Evolutionary conservation across 495 filamentous ascomycete species (phyloP).

Genomic region (Xylaria venustula): DNA sequence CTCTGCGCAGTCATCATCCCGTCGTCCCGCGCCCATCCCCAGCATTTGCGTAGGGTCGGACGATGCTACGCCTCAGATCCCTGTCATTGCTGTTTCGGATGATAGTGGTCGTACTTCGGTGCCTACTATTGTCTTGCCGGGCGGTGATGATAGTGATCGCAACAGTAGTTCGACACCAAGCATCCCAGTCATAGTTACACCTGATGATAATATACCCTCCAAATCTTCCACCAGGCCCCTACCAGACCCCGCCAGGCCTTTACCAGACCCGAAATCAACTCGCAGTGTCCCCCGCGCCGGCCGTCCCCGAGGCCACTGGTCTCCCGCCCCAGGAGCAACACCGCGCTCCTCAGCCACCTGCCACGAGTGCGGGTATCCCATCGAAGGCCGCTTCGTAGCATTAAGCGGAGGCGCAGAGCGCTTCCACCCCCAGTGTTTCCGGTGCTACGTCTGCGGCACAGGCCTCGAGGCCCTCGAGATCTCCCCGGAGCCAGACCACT

Average conservation of each 20-base stretch:
- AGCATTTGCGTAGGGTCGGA: slow-evolving; percentile 41
- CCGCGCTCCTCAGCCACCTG: slow-evolving; percentile 76
- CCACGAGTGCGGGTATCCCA: slow-evolving; percentile 76
- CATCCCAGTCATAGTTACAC: slow-evolving; percentile 46
- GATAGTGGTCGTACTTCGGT: slow-evolving; percentile 25
- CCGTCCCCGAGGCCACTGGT: slow-evolving; percentile 46
- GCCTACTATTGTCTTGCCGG: slow-evolving; percentile 47
- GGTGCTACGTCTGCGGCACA: slow-evolving; percentile 84
- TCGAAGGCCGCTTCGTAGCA: slow-evolving; percentile 86
- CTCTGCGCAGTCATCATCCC: slow-evolving; percentile 27
- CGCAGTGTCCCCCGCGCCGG: slow-evolving; percentile 33
- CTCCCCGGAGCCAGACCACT: slow-evolving; percentile 79
- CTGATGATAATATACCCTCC: slow-evolving; percentile 35
- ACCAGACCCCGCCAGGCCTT: slow-evolving; percentile 40
- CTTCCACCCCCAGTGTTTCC: slow-evolving; percentile 93
- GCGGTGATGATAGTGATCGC: slow-evolving; percentile 36
- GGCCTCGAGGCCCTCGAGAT: slow-evolving; percentile 92
- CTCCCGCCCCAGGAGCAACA: slow-evolving; percentile 39
- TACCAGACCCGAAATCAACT: slow-evolving; percentile 38
- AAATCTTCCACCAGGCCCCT: slow-evolving; percentile 38
- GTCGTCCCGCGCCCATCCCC: slow-evolving; percentile 34
- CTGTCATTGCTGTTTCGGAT: slow-evolving; percentile 25
- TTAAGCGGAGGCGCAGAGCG: slow-evolving; percentile 64
- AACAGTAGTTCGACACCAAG: slow-evolving; percentile 25
- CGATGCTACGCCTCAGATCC: slow-evolving; percentile 26